A percentile compares a stretch with the other conserved stretches of the same genome.
These are phyloP conservation scores for Metschnikowia shivogae DNA, from an alignment of 805 yeast genomes.

Conservation along the genomic window DNA sequence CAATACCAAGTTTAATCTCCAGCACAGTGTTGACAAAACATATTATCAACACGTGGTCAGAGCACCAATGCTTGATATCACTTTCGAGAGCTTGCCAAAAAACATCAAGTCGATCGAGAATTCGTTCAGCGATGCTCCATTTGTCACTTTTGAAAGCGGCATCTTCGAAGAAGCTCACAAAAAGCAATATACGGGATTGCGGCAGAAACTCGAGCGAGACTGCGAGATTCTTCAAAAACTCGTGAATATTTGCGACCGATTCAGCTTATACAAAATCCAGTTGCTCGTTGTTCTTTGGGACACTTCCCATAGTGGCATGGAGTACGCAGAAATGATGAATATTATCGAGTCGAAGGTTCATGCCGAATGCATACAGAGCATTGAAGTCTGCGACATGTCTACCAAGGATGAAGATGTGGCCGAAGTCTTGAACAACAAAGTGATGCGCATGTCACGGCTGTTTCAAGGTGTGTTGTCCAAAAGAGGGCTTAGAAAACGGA, in stretches of 20 bases:
- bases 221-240: slow-evolving; percentile 32
- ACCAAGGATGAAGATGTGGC: slow-evolving; percentile 22
- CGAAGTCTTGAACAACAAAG: slow-evolving; percentile 21
- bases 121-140: slow-evolving; percentile 38
- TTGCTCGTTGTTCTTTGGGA: slow-evolving; percentile 45
- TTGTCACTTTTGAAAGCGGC: slow-evolving; percentile 53
- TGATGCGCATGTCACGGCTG: slow-evolving; percentile 18
- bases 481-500: slow-evolving; percentile 25
- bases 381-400: slow-evolving; percentile 35
- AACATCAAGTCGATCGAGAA: slow-evolving; percentile 31
- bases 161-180: slow-evolving; percentile 21
- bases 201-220: slow-evolving; percentile 37
- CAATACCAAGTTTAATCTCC: slow-evolving; percentile 39
- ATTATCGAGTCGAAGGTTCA: slow-evolving; percentile 15
- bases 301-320: slow-evolving; percentile 17
- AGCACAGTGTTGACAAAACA: slow-evolving; percentile 23
- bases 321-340: slow-evolving; percentile 13
- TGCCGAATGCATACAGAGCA: slow-evolving; percentile 17
- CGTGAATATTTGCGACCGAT: slow-evolving; percentile 29
- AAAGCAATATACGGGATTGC: slow-evolving; percentile 14
- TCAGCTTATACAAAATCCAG: slow-evolving; percentile 36
- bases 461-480: slow-evolving; percentile 29
- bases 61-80: slow-evolving; percentile 27
- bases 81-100: slow-evolving; percentile 40
- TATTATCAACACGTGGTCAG: slow-evolving; percentile 25